Evolutionary conservation across 2,329 filamentous ascomycete species (phyloP), one percentile per base, ranked within the genome.

Genomic region (Phialophora tarda): DNA sequence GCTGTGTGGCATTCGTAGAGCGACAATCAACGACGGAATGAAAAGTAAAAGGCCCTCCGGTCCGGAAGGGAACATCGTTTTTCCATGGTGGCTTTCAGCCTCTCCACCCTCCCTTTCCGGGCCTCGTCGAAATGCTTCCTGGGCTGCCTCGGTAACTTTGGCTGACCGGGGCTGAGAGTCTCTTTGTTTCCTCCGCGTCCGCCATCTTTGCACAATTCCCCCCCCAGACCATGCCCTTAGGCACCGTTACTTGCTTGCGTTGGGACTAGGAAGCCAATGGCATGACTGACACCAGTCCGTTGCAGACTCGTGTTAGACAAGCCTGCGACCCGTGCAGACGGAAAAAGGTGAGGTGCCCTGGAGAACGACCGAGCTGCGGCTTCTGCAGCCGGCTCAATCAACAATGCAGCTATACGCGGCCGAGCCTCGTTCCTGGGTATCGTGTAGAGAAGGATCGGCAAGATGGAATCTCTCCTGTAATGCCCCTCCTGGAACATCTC

Each of bases 261-360:
- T 14, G 12, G 10, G 47, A 38, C 10, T 21, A 38, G 17, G 14
- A 44, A 38, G 17, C 17, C 14, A 53, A 50, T 47, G 57, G 60
- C 41, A 68, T 74, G 66, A 70, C 51, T 56, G 62, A 67, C 24
- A 57, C 11, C 23, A 62, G 32, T 11, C 41, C 58, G n/a, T 21
- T 50, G 12, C 47, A 58, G 41, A 21, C 62, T 51, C 74, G 78
- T 56, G 77, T 78, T 5, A 74, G 77, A 51, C 78, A 79, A 68
- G 79, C 79, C 12, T 80, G 79, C 71, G 78, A 80, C 69, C 78
- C 78, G 50, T 80, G 78, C 74, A 77, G 82, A 64, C 78, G 82
- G 50, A 85, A 84, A 73, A 85, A 85, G 72, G 80, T 81, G 32
- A 79, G 79, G 74, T 85, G 83, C 66, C 81, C 82, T 0, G 83